Percentiles rank a stretch among this genome's conserved stretches.
Evolutionary conservation across 2,329 filamentous ascomycete genomes (phyloP).

Genomic region (Trichoderma arundinaceum): DNA sequence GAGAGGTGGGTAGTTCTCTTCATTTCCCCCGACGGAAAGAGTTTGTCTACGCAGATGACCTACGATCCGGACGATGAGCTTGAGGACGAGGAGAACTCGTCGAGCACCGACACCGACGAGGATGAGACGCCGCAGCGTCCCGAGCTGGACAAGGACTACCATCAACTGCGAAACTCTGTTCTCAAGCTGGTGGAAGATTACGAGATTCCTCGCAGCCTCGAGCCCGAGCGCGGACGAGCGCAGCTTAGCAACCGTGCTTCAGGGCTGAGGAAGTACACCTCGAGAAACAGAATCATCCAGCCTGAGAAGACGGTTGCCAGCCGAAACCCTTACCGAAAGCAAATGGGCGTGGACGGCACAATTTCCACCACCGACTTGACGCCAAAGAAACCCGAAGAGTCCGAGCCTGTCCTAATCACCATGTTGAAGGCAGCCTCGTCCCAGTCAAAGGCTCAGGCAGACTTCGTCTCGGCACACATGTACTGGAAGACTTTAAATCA

Average conservation of each 20-base stretch:
- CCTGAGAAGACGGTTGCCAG: conserved; percentile 59
- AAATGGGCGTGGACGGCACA: conserved; percentile 35
- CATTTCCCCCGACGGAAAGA: conserved; percentile 73
- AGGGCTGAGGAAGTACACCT: conserved; percentile 63
- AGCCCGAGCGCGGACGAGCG: conserved; percentile 63
- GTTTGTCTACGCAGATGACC: conserved; percentile 72
- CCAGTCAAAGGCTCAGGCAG: conserved; percentile 77
- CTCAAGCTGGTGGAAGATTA: conserved; percentile 82
- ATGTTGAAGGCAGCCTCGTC: conserved; percentile 80
- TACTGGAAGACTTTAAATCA: conserved; percentile 85
- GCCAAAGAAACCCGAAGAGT: conserved; percentile 44
- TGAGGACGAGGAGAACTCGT: conserved; percentile 69
- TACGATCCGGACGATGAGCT: conserved; percentile 71
- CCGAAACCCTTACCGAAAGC: conserved; percentile 62
- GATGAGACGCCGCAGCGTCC: conserved; percentile 65
- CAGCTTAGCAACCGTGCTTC: conserved; percentile 75
- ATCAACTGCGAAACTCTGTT: conserved; percentile 80
- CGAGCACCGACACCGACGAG: conserved; percentile 64
- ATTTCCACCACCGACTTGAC: conserved; percentile 30
- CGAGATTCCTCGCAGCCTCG: conserved; percentile 73
- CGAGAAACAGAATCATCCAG: conserved; percentile 63
- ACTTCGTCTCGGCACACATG: conserved; percentile 82
- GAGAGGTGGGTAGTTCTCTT: conserved; percentile 86
- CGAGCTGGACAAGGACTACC: conserved; percentile 78
- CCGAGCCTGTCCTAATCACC: conserved; percentile 64